Conservation (phyloP, 179 eudicot species). For the Kewa caespitosa region DNA sequence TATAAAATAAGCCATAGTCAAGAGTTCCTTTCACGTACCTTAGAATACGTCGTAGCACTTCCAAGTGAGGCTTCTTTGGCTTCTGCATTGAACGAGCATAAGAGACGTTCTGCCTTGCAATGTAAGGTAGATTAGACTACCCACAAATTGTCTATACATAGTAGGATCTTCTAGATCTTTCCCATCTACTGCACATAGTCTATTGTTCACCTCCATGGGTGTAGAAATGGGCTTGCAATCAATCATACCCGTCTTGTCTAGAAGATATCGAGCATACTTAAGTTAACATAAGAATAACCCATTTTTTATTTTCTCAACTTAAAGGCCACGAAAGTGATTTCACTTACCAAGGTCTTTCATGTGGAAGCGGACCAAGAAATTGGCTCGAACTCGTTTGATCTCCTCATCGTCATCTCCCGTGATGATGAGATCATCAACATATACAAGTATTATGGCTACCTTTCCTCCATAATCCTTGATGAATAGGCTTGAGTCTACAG, state of each 20-base stretch:
- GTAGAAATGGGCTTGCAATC: constrained; percentile 19
- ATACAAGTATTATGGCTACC: neutral
- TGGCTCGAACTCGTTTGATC: neutral
- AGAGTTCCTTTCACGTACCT: constrained; percentile 22
- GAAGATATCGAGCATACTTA: constrained; percentile 1
- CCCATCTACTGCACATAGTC: neutral
- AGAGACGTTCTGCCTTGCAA: constrained; percentile 22
- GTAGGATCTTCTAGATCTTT: constrained; percentile 6
- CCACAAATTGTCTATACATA: constrained; percentile 23
- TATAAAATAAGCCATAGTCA: constrained; percentile 1
- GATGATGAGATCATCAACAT: constrained; percentile 6
- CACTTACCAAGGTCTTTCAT: constrained; percentile 12
- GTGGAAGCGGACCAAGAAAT: constrained; percentile 8
- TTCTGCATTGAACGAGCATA: constrained; percentile 18
- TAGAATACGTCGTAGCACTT: constrained; percentile 3
- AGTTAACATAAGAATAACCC: constrained; percentile 11
- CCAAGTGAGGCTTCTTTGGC: constrained; percentile 18
- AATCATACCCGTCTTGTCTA: constrained; percentile 9
- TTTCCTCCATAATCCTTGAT: neutral
- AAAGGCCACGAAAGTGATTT: neutral
- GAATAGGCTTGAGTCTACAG: neutral
- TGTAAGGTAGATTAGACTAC: constrained; percentile 29
- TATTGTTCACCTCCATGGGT: neutral
- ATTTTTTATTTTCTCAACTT: neutral
- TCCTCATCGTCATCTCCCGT: neutral